These are phyloP conservation scores for Sutorius eximius DNA, from an alignment of 1,284 basidiomycete species.

Conservation along the genomic window DNA sequence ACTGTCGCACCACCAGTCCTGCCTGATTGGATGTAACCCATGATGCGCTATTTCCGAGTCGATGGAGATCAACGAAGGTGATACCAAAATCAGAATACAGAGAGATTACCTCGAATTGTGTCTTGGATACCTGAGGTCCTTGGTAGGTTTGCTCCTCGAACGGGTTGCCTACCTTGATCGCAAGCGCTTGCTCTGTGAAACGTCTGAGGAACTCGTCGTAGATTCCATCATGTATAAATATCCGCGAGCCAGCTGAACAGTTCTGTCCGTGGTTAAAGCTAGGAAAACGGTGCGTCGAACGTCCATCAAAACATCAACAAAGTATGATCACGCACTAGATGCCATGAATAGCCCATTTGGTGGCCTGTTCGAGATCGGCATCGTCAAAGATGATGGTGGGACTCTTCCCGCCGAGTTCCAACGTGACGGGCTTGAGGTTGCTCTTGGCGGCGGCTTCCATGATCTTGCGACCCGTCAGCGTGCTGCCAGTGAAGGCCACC, in stretches of 20 bases:
- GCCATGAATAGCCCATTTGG: conserved; percentile 66
- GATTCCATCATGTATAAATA: conserved; percentile 66
- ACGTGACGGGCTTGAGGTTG: conserved; percentile 71
- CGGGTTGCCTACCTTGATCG: conserved; percentile 63
- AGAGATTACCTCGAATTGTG: conserved; percentile 40
- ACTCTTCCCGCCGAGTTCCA: conserved; percentile 77
- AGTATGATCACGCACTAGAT: conserved; percentile 43
- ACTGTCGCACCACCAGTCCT: conserved; percentile 46
- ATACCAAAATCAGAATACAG: neutral
- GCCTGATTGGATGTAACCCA: conserved; percentile 15
- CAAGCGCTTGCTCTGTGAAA: conserved; percentile 50
- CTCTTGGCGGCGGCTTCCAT: conserved; percentile 64
- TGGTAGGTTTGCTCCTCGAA: conserved; percentile 64
- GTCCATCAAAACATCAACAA: neutral
- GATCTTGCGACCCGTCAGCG: conserved; percentile 68
- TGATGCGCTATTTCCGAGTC: conserved; percentile 2
- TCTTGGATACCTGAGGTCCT: conserved; percentile 70
- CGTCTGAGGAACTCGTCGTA: conserved; percentile 57
- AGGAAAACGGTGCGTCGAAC: conserved; percentile 25
- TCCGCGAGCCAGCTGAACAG: conserved; percentile 68
- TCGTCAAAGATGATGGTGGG: conserved; percentile 61
- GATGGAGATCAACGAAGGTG: neutral
- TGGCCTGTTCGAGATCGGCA: conserved; percentile 58
- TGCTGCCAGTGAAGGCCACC: conserved; percentile 54
- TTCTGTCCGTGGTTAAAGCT: conserved; percentile 68